Evolutionary conservation across 1,284 basidiomycete genomes (phyloP).

Genomic region (Crucibulum parvulum): DNA sequence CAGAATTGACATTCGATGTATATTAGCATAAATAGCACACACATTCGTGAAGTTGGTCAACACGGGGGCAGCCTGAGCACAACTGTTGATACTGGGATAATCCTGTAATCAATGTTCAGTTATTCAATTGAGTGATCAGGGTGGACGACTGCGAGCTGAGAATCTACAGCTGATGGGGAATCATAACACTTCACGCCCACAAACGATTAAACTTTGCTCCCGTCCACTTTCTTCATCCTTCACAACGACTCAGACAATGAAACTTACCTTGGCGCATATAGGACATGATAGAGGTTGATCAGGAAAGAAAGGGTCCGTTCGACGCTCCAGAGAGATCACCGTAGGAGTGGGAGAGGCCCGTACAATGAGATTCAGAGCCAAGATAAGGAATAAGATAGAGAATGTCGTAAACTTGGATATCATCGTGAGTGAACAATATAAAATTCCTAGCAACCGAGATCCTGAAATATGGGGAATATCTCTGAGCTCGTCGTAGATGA

Average conservation of each 20-base stretch:
- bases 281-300: slow-evolving; percentile 58
- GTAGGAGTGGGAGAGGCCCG: slow-evolving; percentile 12
- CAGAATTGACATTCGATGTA: neutral
- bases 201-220: no score
- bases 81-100: slow-evolving; percentile 59
- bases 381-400: slow-evolving; percentile 14
- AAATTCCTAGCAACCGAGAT: no score
- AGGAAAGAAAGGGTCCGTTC: slow-evolving; percentile 55
- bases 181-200: no score
- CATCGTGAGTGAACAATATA: no score
- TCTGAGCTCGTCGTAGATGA: no score
- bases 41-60: slow-evolving; percentile 66
- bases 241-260: neutral
- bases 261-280: slow-evolving; percentile 51
- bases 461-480: no score
- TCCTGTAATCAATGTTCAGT: slow-evolving; percentile 32
- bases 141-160: neutral
- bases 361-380: slow-evolving; percentile 4
- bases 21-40: slow-evolving; percentile 14
- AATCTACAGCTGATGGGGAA: no score
- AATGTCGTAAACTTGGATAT: neutral
- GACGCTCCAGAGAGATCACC: slow-evolving; percentile 19
- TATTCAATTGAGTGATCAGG: neutral
- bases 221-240: no score
- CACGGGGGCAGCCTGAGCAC: slow-evolving; percentile 62